Conservation (phyloP, 2,329 filamentous ascomycete genomes). For the Botrytis deweyae region DNA sequence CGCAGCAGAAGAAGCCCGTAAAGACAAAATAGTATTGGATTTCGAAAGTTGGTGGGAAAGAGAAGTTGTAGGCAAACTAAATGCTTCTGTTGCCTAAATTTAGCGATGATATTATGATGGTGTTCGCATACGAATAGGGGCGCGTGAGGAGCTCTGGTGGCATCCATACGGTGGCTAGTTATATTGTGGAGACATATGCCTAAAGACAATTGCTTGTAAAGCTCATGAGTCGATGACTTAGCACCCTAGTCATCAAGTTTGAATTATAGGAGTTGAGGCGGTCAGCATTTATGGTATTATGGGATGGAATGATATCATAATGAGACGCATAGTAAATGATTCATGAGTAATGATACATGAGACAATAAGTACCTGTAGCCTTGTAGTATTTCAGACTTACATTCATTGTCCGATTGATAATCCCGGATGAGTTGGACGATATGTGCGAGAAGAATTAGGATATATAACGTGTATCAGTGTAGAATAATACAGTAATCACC, state of each 20-base stretch:
- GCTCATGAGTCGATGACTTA: not conserved
- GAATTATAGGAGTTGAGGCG: not conserved
- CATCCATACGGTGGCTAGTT: not conserved
- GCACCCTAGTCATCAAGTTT: not conserved
- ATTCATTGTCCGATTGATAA: not conserved
- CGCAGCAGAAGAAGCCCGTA: constrained; percentile 84
- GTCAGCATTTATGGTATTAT: not conserved
- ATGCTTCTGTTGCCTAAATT: not conserved
- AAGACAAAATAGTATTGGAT: constrained; percentile 65
- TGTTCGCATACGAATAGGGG: not conserved
- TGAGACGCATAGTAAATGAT: not conserved
- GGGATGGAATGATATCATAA: not conserved
- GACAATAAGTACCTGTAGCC: not conserved
- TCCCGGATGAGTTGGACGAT: not conserved
- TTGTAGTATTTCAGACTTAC: not conserved
- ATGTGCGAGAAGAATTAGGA: not conserved
- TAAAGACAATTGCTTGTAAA: not conserved
- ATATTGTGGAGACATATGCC: not conserved
- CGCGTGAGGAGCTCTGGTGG: too few relatives aligned
- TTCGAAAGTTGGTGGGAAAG: constrained; percentile 75
- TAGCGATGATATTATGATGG: not conserved
- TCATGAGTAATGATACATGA: not conserved
- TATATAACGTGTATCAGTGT: not conserved
- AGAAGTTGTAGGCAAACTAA: constrained; percentile 46
- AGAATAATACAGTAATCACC: not conserved